Evolutionary conservation across 2,329 filamentous ascomycete species (phyloP).

Genomic region (Ploettnerulaceae sp.): DNA sequence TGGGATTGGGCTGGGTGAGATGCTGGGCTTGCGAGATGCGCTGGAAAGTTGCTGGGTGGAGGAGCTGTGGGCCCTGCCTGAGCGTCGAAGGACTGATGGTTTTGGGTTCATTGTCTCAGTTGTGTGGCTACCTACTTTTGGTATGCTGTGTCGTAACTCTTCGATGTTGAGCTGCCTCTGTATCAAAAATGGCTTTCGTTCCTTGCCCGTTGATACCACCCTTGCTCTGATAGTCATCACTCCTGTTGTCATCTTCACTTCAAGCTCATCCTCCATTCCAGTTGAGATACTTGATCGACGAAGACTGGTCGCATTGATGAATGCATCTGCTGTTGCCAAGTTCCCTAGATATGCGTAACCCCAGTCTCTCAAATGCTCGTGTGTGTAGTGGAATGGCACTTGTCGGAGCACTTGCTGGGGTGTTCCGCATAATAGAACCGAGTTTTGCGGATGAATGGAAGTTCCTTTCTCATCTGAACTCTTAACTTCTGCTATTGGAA

Average conservation of each 20-base stretch:
- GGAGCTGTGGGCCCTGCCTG: constrained; percentile 19
- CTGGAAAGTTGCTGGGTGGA: constrained; percentile 12
- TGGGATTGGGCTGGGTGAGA: neutral
- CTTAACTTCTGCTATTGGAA: constrained; percentile 2
- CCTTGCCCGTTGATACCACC: constrained; percentile 38
- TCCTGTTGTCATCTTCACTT: neutral
- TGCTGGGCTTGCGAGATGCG: neutral
- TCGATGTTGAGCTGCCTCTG: constrained; percentile 47
- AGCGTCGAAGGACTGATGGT: constrained; percentile 16
- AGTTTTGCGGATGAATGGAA: neutral
- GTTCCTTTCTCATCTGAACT: neutral
- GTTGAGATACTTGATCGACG: constrained; percentile 32
- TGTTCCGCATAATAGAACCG: constrained; percentile 10
- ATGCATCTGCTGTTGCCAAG: constrained; percentile 40
- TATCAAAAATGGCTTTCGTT: constrained; percentile 44
- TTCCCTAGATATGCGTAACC: constrained; percentile 41
- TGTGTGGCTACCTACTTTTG: constrained; percentile 32
- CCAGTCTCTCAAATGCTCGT: constrained; percentile 39
- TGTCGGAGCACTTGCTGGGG: constrained; percentile 13
- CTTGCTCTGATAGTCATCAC: constrained; percentile 40
- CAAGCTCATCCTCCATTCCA: constrained; percentile 2
- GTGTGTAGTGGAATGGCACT: constrained; percentile 29
- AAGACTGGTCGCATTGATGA: constrained; percentile 41
- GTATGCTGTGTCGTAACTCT: constrained; percentile 41
- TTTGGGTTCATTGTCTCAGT: neutral